A percentile compares a stretch with the other conserved stretches of the same genome.
phyloP scores from a whole-genome alignment of 1,284 basidiomycete species.

The Chondrostereum purpureum region DNA sequence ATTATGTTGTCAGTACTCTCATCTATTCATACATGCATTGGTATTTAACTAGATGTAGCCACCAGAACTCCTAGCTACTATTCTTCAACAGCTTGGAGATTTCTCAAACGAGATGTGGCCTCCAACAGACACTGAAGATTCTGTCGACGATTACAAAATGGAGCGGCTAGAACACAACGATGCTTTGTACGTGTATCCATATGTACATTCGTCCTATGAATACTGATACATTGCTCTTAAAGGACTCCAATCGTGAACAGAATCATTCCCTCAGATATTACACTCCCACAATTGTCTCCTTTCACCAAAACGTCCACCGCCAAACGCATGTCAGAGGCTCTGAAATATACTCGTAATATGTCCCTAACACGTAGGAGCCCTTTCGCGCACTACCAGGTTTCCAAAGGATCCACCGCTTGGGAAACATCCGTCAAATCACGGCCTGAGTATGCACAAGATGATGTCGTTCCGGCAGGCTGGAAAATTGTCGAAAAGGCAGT shows the following conservation, averaged over 20 bases:
- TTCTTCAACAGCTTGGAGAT: slow-evolving; percentile 47
- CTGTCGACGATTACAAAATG: slow-evolving; percentile 15
- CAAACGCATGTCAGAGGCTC: slow-evolving; percentile 50
- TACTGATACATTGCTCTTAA: slow-evolving; percentile 3
- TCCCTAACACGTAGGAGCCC: slow-evolving; percentile 50
- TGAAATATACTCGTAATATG: slow-evolving; percentile 56
- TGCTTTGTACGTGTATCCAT: slow-evolving; percentile 46
- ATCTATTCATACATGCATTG: slow-evolving; percentile 11
- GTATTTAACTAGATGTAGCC: too few relatives aligned
- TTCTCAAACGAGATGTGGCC: slow-evolving; percentile 48
- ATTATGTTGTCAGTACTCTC: slow-evolving; percentile 48
- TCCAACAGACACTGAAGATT: slow-evolving; percentile 12
- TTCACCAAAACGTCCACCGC: slow-evolving; percentile 50
- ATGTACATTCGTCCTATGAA: slow-evolving; percentile 4
- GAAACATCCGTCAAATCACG: slow-evolving; percentile 55
- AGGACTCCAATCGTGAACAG: slow-evolving; percentile 27
- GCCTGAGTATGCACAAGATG: slow-evolving; percentile 43
- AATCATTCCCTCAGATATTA: slow-evolving; percentile 36
- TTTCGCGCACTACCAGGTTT: slow-evolving; percentile 53
- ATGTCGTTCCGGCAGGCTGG: slow-evolving; percentile 59
- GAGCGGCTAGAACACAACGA: slow-evolving; percentile 40
- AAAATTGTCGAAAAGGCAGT: slow-evolving; percentile 39
- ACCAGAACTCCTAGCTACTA: slow-evolving; percentile 52
- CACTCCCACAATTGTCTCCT: slow-evolving; percentile 34
- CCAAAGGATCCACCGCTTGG: slow-evolving; percentile 70